Base-by-base conservation (phyloP, 805 yeast species). In the Hermanozyma aechmeae region DNA sequence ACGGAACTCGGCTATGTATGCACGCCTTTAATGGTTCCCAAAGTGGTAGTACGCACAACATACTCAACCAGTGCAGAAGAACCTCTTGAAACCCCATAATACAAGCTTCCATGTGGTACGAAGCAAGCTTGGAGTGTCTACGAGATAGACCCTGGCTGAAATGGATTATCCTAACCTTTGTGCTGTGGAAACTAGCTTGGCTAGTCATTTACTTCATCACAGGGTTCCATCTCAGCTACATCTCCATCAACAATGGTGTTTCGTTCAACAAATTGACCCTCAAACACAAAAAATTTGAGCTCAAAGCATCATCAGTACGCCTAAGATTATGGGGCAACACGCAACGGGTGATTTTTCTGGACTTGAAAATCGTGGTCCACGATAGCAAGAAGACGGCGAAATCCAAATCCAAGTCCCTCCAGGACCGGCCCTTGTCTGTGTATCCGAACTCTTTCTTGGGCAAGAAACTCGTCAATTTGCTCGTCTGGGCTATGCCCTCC, bases 301-400 rank as follows among this genome's bases (percentile, higher is more conserved):
- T 61, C 1, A 15, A 30, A 3, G 26, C 55, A 5, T 35, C 40
- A 8, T 46, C 56, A 10, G 25, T 58, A 2, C 35, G 62, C 14
- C 38, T 61, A 18, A 39, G 59, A 22, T 43, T 60, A 13, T 62
- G 68, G 68, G 65, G 67, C 5, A 58, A 53, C 28, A 35, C 56
- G 13, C 37, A 53, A 24, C 48, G 39, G 42, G 22, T 59, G 6
- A 54, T 61, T 13, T 18, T 61, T 4, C 51, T 51, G 14, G 57
- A 48, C 26, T 27, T 56, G 16, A 40, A 31, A 3, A 26, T 51
- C 14, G 22, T 15, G 24, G 7, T 23, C n/a, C n/a, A n/a, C n/a
- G n/a, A n/a, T n/a, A n/a, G n/a, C n/a, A n/a, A n/a, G n/a, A n/a
- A n/a, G n/a, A n/a, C n/a, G n/a, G n/a, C n/a, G n/a, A n/a, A n/a